A percentile compares a stretch with the other conserved stretches of the same genome.
These are phyloP conservation scores for Erythrophleum ivorense DNA, from an alignment of 331 rosid genomes.

Conservation along the genomic window DNA sequence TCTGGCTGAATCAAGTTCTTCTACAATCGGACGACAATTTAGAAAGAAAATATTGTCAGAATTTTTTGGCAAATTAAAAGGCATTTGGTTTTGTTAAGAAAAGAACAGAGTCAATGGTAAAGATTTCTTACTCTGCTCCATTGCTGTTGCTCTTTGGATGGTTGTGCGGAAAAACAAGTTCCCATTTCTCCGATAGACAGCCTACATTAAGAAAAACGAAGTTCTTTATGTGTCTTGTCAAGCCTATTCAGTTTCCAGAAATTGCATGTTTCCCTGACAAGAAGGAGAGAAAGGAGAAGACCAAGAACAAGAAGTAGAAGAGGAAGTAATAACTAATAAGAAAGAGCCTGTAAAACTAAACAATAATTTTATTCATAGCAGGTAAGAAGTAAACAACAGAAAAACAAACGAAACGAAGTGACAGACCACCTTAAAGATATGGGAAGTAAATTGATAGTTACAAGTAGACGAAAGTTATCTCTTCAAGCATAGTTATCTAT, in stretches of 20 bases:
- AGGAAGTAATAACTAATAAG: neutral
- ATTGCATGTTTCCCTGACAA: neutral
- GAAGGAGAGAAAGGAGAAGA: neutral
- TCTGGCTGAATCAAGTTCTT: conserved; percentile 50
- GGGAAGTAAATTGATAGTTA: neutral
- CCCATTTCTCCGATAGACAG: conserved; percentile 71
- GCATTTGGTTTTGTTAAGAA: neutral
- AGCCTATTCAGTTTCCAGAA: neutral
- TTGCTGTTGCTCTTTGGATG: conserved; percentile 60
- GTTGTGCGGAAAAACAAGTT: conserved; percentile 73
- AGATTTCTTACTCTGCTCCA: conserved; percentile 65
- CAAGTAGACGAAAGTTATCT: neutral
- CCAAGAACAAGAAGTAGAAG: neutral
- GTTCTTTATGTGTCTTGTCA: conserved; percentile 3
- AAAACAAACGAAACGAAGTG: neutral
- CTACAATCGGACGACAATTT: conserved; percentile 31
- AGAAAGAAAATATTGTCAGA: neutral
- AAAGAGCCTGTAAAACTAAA: neutral
- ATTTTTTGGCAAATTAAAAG: neutral
- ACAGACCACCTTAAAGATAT: neutral
- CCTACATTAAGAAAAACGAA: conserved; percentile 42
- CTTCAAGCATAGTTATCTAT: neutral
- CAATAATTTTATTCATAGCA: neutral
- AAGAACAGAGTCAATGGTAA: conserved; percentile 22
- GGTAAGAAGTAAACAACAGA: neutral